These are phyloP conservation scores for Gaeumannomyces sp. DNA, from an alignment of 2,329 filamentous ascomycete species.

Conservation along the genomic window DNA sequence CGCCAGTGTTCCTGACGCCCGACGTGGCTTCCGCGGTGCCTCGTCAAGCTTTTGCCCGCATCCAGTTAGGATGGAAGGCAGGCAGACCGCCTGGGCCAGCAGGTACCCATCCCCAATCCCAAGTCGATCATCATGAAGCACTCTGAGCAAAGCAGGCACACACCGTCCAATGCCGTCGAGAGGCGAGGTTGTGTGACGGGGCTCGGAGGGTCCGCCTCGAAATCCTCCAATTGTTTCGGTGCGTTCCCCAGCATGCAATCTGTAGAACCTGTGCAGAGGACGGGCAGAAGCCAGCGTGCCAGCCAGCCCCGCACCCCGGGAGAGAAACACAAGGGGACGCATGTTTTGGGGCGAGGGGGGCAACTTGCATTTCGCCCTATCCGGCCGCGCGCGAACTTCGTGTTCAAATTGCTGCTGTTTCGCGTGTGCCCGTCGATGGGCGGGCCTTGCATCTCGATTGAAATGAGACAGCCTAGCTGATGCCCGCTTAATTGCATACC, in stretches of 20 bases:
- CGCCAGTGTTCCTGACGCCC: background rate
- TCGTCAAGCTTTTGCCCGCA: background rate
- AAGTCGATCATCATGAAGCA: background rate
- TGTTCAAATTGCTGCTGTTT: background rate
- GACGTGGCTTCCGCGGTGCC: background rate
- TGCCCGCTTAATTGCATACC: background rate
- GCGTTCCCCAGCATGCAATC: background rate
- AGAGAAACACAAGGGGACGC: too few species aligned
- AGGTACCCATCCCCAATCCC: too few species aligned
- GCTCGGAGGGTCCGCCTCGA: background rate
- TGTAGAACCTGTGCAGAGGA: too few species aligned
- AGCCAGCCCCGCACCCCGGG: too few species aligned
- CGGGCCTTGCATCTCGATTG: background rate
- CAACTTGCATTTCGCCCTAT: background rate
- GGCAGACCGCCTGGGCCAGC: background rate
- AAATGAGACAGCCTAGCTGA: background rate
- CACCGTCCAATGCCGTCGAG: background rate
- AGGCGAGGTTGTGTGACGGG: background rate
- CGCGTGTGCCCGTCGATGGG: background rate
- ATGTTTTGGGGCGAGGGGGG: too few species aligned
- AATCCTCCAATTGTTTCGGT: slow-evolving; percentile 1
- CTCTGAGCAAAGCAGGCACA: too few species aligned
- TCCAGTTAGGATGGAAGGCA: background rate
- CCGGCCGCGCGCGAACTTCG: background rate
- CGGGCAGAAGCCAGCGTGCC: too few species aligned